These are phyloP conservation scores for Plasmodium knowlesi DNA, from an alignment of 169 alveolate species.

Conservation along the genomic window DNA sequence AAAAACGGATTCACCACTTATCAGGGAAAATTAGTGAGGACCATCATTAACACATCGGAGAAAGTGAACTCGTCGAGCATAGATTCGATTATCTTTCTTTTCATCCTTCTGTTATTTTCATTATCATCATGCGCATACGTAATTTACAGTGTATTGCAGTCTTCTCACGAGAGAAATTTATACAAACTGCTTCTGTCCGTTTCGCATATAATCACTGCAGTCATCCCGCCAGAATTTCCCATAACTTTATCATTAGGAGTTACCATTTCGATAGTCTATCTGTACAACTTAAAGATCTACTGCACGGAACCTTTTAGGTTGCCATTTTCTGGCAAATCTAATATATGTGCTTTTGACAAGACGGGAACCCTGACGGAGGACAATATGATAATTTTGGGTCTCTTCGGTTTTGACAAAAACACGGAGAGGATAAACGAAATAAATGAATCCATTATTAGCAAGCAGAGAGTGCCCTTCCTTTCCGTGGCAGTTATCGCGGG, in stretches of 20 bases:
- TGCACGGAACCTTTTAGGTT: constrained; percentile 99
- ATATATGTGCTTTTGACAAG: constrained; percentile 96
- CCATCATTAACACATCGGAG: constrained; percentile 95
- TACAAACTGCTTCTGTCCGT: constrained; percentile 94
- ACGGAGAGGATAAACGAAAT: constrained; percentile 21
- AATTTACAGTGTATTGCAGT: constrained; percentile 78
- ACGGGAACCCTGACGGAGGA: constrained; percentile 99
- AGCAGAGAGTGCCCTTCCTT: constrained; percentile 79
- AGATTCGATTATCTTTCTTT: constrained; percentile 95
- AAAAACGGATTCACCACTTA: constrained; percentile 91
- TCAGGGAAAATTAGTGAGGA: constrained; percentile 97
- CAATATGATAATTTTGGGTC: constrained; percentile 88
- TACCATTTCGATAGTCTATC: constrained; percentile 93
- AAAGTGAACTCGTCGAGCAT: constrained; percentile 91
- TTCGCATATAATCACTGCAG: constrained; percentile 97
- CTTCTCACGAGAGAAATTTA: constrained; percentile 68
- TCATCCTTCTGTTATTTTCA: constrained; percentile 93
- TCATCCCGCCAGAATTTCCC: constrained; percentile 99
- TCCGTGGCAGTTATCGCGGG: constrained; percentile 94
- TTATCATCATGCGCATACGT: constrained; percentile 94
- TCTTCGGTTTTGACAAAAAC: constrained; percentile 75
- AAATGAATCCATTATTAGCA: constrained; percentile 8
- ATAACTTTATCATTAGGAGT: constrained; percentile 97
- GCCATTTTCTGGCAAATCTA: constrained; percentile 96
- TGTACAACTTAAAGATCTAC: constrained; percentile 93